Evolutionary conservation across 148 eudicot species (phyloP), one percentile per base, ranked within the genome.

Genomic region (Rhododendron griersonianum): DNA sequence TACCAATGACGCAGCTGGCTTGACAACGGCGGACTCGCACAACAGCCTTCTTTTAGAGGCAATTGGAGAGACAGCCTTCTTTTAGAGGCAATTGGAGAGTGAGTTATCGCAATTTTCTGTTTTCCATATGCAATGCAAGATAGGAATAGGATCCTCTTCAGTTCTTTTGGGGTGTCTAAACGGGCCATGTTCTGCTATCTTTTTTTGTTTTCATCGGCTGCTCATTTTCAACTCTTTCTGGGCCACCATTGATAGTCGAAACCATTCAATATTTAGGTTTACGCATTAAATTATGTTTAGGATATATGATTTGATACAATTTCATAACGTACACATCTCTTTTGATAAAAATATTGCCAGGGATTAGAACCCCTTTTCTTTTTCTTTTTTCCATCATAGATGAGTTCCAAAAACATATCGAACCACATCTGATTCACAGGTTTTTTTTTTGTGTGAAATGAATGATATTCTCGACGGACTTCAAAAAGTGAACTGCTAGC

Each of bases 11-110:
- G 15, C 11, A 51, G 37, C 35, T 88, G 15, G 25, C 59, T 2
- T 51, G 4, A 14, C 57, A 14, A 16, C 44, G 4, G 87, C 18
- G 59, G 84, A 87, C 48, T 67, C 88, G 44, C 98, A 96, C 91
- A 87, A 93, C 65, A 77, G 30, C 84, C 88, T 96, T 89, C 98
- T 95, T 48, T 77, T 84, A 3, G 91, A 90, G 33, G 89, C 93
- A 80, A 93, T 91, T 45, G 98, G 96, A 93, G 93, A 93, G 98
- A 93, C 65, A 77, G 30, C 84, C 88, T 96, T 89, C 98, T 95
- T 48, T 77, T 84, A 3, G 91, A 90, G 33, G 89, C 93, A 80
- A 93, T 91, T 45, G 98, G 96, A 93, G 93, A 93, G 98, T 96
- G 89, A 84, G 44, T 50, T 33, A 30, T 28, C 50, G 3, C 77